Evolutionary conservation across 371 early-diverging fungal species (phyloP), one percentile per base, ranked within the genome.

Genomic region (Apophysomyces variabilis): DNA sequence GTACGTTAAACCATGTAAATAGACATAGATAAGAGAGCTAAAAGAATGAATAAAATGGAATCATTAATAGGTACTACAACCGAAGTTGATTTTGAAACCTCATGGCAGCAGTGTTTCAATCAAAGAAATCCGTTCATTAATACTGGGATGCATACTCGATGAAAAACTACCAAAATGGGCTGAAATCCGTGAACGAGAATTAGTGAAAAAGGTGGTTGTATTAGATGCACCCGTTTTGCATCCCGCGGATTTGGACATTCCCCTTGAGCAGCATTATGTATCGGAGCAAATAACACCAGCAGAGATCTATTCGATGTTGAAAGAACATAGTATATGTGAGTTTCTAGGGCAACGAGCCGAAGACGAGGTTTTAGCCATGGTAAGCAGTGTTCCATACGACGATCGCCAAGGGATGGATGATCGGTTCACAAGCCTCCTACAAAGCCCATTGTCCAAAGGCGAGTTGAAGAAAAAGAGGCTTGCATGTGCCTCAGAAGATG

Each of bases 151-250:
- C 21, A 21, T 50, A 21, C 16, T 50, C 9, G 54, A 50, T 50
- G 54, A 50, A 21, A 50, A 50, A 11, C 54, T 50, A 9, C 54
- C 54, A 5, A 50, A 50, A 50, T 50, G 54, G 54, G 54, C 54
- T 6, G 62, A 62, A n/a, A 21, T 61, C 38, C 39, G 66, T 8
- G 67, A 57, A 32, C 26, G 68, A 3, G 46, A 39, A 0, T 35
- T 39, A 11, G 64, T 73, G 7, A 60, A 62, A 39, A 72, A 67
- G 46, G 69, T 69, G 0, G 63, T 76, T 9, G 41, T 73, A 5
- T 39, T 76, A 0, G 74, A 73, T 57, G 59, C 66, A 2, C 77
- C 77, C 12, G 62, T 71, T 18, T 57, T 67, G 21, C 74, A 76
- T 61, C 77, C 77, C 8, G 9, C 60, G 7, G 66, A 43, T 3